Evolutionary conservation across 805 yeast genomes (phyloP).

Genomic region (Ogataea philodendri): DNA sequence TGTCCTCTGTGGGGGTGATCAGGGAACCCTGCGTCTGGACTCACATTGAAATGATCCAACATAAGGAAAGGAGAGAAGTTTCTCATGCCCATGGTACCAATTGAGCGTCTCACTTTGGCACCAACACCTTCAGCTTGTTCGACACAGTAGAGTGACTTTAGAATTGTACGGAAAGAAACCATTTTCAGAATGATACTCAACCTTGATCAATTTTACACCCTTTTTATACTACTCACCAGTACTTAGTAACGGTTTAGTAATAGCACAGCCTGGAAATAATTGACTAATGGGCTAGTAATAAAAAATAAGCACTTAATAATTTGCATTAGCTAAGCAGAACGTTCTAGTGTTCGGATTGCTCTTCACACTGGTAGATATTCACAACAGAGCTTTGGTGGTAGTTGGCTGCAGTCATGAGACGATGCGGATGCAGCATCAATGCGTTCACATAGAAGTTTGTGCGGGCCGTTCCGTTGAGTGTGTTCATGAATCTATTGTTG

Average conservation of each 20-base stretch:
- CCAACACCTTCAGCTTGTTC: slow-evolving; percentile 87
- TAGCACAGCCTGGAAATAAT: slow-evolving; percentile 8
- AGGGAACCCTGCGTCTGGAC: slow-evolving; percentile 72
- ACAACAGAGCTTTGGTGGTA: slow-evolving; percentile 75
- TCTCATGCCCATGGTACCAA: slow-evolving; percentile 65
- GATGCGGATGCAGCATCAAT: slow-evolving; percentile 84
- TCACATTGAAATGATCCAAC: slow-evolving; percentile 73
- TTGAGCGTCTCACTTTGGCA: slow-evolving; percentile 79
- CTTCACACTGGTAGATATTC: slow-evolving; percentile 52
- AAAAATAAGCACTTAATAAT: slow-evolving; percentile 3
- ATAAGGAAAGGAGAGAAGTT: slow-evolving; percentile 80
- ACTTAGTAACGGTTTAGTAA: slow-evolving; percentile 9
- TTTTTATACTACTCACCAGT: not conserved
- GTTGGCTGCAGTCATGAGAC: slow-evolving; percentile 88
- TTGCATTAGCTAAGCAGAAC: slow-evolving; percentile 5
- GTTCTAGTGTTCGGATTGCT: slow-evolving; percentile 3
- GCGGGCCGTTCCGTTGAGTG: slow-evolving; percentile 43
- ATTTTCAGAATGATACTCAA: slow-evolving; percentile 7
- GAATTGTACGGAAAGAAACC: slow-evolving; percentile 45
- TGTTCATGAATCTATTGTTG: slow-evolving; percentile 37
- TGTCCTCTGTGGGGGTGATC: slow-evolving; percentile 84
- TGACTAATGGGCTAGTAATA: slow-evolving; percentile 1
- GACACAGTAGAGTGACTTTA: slow-evolving; percentile 52
- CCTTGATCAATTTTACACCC: not conserved
- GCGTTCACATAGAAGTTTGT: slow-evolving; percentile 58